A percentile compares a stretch with the other conserved stretches of the same genome.
Evolutionary conservation across 495 filamentous ascomycete species (phyloP).

Genomic region (Xylaria sp.): DNA sequence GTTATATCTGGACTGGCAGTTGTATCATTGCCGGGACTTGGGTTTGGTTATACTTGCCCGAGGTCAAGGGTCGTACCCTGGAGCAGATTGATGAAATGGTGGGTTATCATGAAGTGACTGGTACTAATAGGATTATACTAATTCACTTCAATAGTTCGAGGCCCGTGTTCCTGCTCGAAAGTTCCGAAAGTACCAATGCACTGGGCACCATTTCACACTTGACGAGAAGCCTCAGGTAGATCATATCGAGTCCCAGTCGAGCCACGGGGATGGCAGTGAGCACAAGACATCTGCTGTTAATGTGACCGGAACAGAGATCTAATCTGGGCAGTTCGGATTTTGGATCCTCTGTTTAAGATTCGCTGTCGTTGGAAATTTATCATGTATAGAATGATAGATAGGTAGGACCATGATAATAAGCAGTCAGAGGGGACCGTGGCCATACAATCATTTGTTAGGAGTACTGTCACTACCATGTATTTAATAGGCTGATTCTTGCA

Average conservation of each 20-base stretch:
- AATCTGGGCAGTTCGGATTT: background rate
- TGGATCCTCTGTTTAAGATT: background rate
- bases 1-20: conserved; percentile 60
- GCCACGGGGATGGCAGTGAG: conserved; percentile 8
- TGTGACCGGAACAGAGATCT: background rate
- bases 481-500: too few relatives aligned
- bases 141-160: conserved; percentile 48
- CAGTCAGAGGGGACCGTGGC: too few relatives aligned
- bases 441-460: too few relatives aligned
- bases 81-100: conserved; percentile 65
- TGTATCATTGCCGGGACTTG: conserved; percentile 51
- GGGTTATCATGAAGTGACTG: background rate
- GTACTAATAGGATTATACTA: conserved; percentile 1
- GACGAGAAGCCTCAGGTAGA: conserved; percentile 32
- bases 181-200: conserved; percentile 57
- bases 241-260: conserved; percentile 31
- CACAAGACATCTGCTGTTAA: background rate
- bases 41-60: conserved; percentile 60
- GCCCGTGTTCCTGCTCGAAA: conserved; percentile 52
- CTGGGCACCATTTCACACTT: conserved; percentile 30
- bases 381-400: background rate
- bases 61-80: conserved; percentile 59
- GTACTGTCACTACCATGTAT: too few relatives aligned
- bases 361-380: background rate
- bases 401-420: too few relatives aligned